These are phyloP conservation scores for Malbranchea cinnamomea DNA, from an alignment of 2,329 filamentous ascomycete species.

Conservation along the genomic window DNA sequence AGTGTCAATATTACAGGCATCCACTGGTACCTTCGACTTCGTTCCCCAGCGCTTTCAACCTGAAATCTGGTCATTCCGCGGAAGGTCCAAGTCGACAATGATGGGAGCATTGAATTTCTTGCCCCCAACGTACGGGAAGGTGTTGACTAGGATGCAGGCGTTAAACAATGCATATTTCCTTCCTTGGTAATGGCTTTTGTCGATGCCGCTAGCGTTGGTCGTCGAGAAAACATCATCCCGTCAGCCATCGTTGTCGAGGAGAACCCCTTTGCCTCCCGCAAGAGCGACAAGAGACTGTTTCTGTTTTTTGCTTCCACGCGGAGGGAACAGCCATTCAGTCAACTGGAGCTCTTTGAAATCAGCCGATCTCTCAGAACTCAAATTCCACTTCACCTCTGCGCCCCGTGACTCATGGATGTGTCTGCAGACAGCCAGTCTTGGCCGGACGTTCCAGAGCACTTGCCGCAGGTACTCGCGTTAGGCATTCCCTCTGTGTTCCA, in stretches of 20 bases:
- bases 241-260: constrained; percentile 17
- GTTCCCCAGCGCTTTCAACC: too few species aligned
- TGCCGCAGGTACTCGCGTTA: constrained; percentile 35
- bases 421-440: constrained; percentile 39
- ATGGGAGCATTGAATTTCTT: constrained; percentile 63
- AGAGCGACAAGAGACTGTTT: constrained; percentile 41
- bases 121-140: constrained; percentile 46
- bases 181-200: constrained; percentile 22
- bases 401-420: constrained; percentile 44
- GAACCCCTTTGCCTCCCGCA: constrained; percentile 25
- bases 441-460: constrained; percentile 31
- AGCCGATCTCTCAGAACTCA: constrained; percentile 1
- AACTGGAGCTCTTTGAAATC: constrained; percentile 3
- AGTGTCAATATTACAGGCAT: too few species aligned
- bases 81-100: constrained; percentile 63
- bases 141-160: constrained; percentile 56
- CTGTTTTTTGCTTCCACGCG: constrained; percentile 33
- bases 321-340: constrained; percentile 20
- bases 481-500: constrained; percentile 15
- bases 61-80: too few species aligned
- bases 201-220: constrained; percentile 5
- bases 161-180: constrained; percentile 69
- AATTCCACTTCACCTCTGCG: constrained; percentile 34
- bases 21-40: too few species aligned
- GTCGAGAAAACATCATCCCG: too few species aligned